Percentiles rank a stretch among this genome's conserved stretches.
Evolutionary conservation across 2,329 filamentous ascomycete species (phyloP).

Genomic region (Penicillium sp.): DNA sequence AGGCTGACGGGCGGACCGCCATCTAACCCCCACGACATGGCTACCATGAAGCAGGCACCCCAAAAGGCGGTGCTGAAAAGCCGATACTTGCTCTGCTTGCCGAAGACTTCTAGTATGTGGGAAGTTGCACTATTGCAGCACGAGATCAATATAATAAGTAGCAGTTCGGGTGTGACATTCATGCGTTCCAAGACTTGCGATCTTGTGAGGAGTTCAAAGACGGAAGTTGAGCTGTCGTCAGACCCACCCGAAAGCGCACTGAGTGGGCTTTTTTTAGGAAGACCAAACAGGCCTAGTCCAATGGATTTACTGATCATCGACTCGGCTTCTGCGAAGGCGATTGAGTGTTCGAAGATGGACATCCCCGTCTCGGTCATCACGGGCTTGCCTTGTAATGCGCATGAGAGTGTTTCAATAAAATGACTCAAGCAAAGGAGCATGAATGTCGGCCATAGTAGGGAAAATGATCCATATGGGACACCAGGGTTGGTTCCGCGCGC

Average conservation of each 20-base stretch:
- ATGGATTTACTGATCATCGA: conserved; percentile 79
- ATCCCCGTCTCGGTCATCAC: conserved; percentile 86
- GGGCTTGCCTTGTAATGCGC: conserved; percentile 79
- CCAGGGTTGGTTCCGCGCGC: conserved; percentile 55
- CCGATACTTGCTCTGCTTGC: conserved; percentile 75
- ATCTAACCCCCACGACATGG: conserved; percentile 74
- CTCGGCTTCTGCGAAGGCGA: conserved; percentile 95
- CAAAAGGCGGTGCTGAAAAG: conserved; percentile 85
- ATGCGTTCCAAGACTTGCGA: conserved; percentile 70
- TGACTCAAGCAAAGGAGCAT: conserved; percentile 66
- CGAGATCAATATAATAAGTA: conserved; percentile 84
- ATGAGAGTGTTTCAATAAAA: conserved; percentile 84
- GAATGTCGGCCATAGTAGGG: conserved; percentile 58
- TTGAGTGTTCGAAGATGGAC: conserved; percentile 93
- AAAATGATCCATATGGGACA: conserved; percentile 73
- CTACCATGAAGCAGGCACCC: conserved; percentile 85
- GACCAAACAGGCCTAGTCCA: conserved; percentile 65
- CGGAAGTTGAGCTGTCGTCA: conserved; percentile 29
- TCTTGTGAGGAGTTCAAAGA: conserved; percentile 41
- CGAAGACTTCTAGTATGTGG: conserved; percentile 76
- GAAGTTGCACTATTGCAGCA: conserved; percentile 85
- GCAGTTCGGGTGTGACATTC: conserved; percentile 85
- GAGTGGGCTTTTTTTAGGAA: conserved; percentile 45
- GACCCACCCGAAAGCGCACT: conserved; percentile 46
- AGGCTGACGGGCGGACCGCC: conserved; percentile 46